Conservation (phyloP, 306 rosid genomes). For the Trifolium subterraneum region DNA sequence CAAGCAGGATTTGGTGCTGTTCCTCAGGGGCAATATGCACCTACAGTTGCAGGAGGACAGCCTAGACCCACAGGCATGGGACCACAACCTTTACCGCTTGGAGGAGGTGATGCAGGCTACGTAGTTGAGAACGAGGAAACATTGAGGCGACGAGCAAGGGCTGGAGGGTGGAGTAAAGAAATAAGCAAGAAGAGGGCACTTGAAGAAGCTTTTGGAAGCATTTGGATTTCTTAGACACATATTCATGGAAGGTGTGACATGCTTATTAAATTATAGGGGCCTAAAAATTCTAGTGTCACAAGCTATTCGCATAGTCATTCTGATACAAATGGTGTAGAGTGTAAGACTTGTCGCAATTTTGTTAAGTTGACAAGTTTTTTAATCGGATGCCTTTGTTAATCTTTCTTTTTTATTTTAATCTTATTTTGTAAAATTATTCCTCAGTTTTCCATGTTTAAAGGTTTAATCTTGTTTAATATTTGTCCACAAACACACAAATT, state of each 20-base stretch:
- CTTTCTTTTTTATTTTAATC: not conserved
- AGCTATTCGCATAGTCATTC: constrained; percentile 24
- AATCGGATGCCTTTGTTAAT: not conserved
- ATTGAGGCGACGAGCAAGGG: constrained; percentile 67
- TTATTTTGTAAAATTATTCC: constrained; percentile 4
- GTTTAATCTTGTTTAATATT: not conserved
- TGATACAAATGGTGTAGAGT: constrained; percentile 37
- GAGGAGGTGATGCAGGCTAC: constrained; percentile 66
- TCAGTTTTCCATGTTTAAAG: not conserved
- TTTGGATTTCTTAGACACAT: constrained; percentile 63
- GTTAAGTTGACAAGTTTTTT: not conserved
- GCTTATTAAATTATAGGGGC: constrained; percentile 6
- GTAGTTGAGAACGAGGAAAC: constrained; percentile 68
- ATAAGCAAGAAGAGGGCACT: constrained; percentile 78
- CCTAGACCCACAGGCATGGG: constrained; percentile 88
- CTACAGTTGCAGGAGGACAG: constrained; percentile 82
- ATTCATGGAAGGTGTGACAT: constrained; percentile 1
- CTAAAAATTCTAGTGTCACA: constrained; percentile 9
- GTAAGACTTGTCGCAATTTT: constrained; percentile 33
- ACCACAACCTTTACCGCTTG: constrained; percentile 78
- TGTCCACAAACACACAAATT: not conserved
- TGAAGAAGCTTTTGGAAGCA: constrained; percentile 94
- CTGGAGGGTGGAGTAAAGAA: constrained; percentile 87
- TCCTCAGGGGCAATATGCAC: constrained; percentile 86
- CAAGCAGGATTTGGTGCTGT: constrained; percentile 64